A percentile compares a stretch with the other conserved stretches of the same genome.
These are phyloP conservation scores for Cyclotella choctawhatcheeana DNA, from an alignment of 108 stramenopile species.

Conservation along the genomic window DNA sequence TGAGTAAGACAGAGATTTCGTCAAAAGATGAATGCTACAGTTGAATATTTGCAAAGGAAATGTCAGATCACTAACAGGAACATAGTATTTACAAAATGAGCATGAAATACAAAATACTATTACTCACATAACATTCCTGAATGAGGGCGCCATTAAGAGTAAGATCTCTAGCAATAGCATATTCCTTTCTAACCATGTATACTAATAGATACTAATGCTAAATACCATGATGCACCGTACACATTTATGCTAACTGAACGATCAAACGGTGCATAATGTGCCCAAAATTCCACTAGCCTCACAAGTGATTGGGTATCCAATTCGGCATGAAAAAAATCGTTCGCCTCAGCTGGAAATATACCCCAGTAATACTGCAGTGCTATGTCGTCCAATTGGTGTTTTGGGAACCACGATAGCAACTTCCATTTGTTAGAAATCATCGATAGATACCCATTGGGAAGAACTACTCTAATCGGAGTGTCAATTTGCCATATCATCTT, in stretches of 20 bases:
- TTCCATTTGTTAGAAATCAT: too few species aligned
- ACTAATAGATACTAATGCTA: not conserved
- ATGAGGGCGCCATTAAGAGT: not conserved
- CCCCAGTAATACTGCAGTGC: constrained; percentile 1
- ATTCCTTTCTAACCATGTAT: not conserved
- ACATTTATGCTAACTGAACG: not conserved
- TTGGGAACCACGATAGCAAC: too few species aligned
- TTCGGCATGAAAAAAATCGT: not conserved
- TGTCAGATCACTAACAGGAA: not conserved
- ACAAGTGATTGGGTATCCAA: not conserved
- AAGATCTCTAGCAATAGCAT: not conserved
- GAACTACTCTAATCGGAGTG: too few species aligned
- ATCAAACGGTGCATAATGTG: not conserved
- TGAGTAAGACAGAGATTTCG: not conserved
- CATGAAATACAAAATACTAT: not conserved
- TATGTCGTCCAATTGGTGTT: not conserved
- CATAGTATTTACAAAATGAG: not conserved
- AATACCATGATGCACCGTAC: constrained; percentile 3
- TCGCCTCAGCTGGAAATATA: not conserved
- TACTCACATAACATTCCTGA: constrained; percentile 17
- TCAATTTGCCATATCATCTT: too few species aligned
- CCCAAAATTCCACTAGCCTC: not conserved
- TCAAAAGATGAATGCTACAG: not conserved
- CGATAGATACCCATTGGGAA: too few species aligned
- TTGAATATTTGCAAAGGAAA: not conserved